Percentiles rank a stretch among this genome's conserved stretches.
These are phyloP conservation scores for Dryas integrifolia DNA, from an alignment of 331 rosid genomes.

Conservation along the genomic window DNA sequence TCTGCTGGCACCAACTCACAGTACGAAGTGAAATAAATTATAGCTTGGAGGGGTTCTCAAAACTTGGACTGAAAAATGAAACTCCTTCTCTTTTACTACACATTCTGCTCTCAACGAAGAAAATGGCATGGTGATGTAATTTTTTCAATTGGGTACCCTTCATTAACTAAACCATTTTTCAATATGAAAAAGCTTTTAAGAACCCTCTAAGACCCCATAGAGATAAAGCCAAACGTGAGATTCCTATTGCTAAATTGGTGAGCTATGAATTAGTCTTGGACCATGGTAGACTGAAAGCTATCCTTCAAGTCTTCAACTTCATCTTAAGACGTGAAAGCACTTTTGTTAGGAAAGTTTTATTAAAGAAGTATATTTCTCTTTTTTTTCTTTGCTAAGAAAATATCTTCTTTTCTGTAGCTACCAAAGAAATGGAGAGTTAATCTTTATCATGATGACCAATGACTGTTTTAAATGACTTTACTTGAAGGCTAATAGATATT, in stretches of 20 bases:
- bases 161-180: too few species aligned
- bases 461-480: conserved; percentile 6
- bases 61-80: too few species aligned
- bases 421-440: background rate
- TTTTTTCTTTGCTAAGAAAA: background rate
- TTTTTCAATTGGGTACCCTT: too few species aligned
- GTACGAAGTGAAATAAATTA: background rate
- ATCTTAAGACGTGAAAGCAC: background rate
- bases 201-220: background rate
- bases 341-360: background rate
- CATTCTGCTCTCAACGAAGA: too few species aligned
- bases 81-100: too few species aligned
- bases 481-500: background rate
- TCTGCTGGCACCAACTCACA: background rate
- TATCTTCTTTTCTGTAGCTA: background rate
- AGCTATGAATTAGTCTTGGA: background rate
- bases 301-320: background rate
- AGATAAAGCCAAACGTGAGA: too few species aligned
- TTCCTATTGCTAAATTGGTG: background rate
- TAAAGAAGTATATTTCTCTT: background rate
- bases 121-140: too few species aligned
- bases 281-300: background rate
- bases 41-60: too few species aligned
- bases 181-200: background rate
- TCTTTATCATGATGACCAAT: background rate